Evolutionary conservation across 78 protist genomes (phyloP).

Genomic region (Isochrysis galbana): DNA sequence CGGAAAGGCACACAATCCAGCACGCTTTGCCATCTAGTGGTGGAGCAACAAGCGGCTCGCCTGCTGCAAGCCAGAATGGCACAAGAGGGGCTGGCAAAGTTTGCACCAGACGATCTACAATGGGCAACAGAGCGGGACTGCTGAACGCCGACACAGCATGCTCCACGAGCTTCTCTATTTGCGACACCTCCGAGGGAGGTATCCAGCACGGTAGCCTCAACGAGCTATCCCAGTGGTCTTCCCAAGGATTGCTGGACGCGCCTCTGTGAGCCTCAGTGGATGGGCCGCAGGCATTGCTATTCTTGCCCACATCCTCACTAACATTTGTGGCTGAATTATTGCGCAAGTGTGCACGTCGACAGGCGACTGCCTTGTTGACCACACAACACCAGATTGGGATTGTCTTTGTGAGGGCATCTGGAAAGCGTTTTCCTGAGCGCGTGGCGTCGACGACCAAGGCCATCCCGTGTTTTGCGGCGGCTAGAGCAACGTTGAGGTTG

Average conservation of each 20-base stretch:
- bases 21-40: too few relatives aligned
- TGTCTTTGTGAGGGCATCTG: slow-evolving; percentile 8
- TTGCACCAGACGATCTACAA: neutral
- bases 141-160: neutral
- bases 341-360: too few relatives aligned
- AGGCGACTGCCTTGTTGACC: neutral
- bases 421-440: slow-evolving; percentile 9
- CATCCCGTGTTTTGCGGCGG: neutral
- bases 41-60: too few relatives aligned
- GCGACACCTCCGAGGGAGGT: neutral
- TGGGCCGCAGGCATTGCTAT: too few relatives aligned
- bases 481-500: neutral
- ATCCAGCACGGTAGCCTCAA: neutral
- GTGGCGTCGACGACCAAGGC: neutral
- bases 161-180: neutral
- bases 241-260: too few relatives aligned
- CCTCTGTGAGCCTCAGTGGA: too few relatives aligned
- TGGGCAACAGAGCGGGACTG: neutral
- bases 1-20: neutral
- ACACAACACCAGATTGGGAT: slow-evolving; percentile 17
- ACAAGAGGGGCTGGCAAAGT: neutral
- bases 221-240: neutral
- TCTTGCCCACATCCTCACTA: too few relatives aligned
- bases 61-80: neutral
- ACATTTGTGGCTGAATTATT: too few relatives aligned